Conservation (phyloP, 768 basidiomycete species). For the Phylloporus rhodoxanthus region DNA sequence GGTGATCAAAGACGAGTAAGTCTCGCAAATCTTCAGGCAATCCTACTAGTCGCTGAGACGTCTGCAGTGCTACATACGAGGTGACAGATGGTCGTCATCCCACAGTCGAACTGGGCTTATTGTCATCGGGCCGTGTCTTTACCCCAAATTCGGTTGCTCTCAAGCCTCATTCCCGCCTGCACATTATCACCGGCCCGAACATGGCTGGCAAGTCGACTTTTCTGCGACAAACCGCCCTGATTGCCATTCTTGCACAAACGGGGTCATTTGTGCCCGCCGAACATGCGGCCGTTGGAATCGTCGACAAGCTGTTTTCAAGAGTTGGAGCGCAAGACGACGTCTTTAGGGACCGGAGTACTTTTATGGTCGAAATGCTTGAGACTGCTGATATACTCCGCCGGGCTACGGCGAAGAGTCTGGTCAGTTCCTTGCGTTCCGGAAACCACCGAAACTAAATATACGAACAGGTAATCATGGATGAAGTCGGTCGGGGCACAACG, state of each 20-base stretch:
- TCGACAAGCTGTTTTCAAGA: constrained; percentile 90
- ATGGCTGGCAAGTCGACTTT: constrained; percentile 95
- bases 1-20: constrained; percentile 62
- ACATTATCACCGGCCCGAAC: constrained; percentile 90
- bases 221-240: constrained; percentile 85
- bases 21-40: background rate
- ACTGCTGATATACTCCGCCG: constrained; percentile 83
- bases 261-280: constrained; percentile 94
- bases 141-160: constrained; percentile 77
- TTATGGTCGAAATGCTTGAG: constrained; percentile 98
- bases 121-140: constrained; percentile 68
- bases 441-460: constrained; percentile 5
- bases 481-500: constrained; percentile 96
- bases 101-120: constrained; percentile 83
- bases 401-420: constrained; percentile 80
- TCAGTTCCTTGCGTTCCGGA: constrained; percentile 31
- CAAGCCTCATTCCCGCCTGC: constrained; percentile 54
- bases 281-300: constrained; percentile 70
- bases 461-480: constrained; percentile 94
- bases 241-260: constrained; percentile 83
- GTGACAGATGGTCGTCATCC: constrained; percentile 86
- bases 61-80: constrained; percentile 47
- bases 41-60: constrained; percentile 1
- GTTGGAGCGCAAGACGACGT: constrained; percentile 94
- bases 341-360: constrained; percentile 89